phyloP scores from a whole-genome alignment of 306 rosid species.

The Fragaria vesca region DNA sequence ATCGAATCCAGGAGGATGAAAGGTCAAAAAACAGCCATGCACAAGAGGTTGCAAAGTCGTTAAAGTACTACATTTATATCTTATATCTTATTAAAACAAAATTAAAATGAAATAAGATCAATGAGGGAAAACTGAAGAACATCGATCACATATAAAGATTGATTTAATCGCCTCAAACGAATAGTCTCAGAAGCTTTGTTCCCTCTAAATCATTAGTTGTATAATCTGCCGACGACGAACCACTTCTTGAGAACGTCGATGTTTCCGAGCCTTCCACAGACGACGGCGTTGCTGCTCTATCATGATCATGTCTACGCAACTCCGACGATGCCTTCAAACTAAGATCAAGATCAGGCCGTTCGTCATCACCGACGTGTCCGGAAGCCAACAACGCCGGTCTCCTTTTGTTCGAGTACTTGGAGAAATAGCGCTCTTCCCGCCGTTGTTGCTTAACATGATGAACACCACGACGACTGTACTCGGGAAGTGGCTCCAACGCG shows the following conservation, averaged over 20 bases:
- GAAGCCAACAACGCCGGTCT: not conserved
- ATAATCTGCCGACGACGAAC: slow-evolving; percentile 11
- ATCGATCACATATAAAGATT: not conserved
- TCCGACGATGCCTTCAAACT: slow-evolving; percentile 30
- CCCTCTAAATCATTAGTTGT: slow-evolving; percentile 14
- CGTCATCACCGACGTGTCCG: not conserved
- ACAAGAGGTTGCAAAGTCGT: not conserved
- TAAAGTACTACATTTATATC: not conserved
- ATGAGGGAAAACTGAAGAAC: not conserved
- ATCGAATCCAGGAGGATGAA: not conserved
- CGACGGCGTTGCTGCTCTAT: slow-evolving; percentile 21
- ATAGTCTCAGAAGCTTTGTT: slow-evolving; percentile 45
- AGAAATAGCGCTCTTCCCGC: not conserved
- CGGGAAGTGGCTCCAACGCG: slow-evolving; percentile 42
- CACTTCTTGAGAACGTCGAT: slow-evolving; percentile 37
- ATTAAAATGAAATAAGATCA: not conserved
- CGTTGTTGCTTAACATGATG: not conserved
- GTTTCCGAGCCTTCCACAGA: slow-evolving; percentile 30
- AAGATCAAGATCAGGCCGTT: slow-evolving; percentile 29
- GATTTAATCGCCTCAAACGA: slow-evolving; percentile 25
- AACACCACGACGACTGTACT: slow-evolving; percentile 10
- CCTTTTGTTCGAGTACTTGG: slow-evolving; percentile 9
- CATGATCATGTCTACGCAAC: slow-evolving; percentile 8
- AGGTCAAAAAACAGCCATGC: slow-evolving; percentile 1
- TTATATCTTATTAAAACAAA: not conserved